Evolutionary conservation across 1,284 basidiomycete species (phyloP), one percentile per base, ranked within the genome.

Genomic region (Trametes sp.): DNA sequence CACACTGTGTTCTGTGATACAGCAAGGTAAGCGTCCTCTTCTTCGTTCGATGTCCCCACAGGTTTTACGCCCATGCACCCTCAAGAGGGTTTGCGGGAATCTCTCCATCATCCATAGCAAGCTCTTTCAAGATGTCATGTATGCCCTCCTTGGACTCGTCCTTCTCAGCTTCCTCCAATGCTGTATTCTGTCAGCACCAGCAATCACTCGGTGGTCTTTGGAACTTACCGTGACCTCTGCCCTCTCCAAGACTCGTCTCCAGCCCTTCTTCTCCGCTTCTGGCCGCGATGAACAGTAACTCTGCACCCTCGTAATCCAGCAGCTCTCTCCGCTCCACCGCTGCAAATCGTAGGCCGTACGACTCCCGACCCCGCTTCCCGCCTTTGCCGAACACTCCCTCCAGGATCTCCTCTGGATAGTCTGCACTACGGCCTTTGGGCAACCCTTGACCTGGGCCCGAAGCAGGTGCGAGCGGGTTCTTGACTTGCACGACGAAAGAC

Each of bases 201-300:
- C 79, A 78, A 26, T 10, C 9, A 33, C 31, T 28, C 16, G 57
- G 23, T 56, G 42, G 11, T 14, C 33, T 53, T 7, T 7, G 28
- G 38, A 6, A 63, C 80, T 69, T 61, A 82, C 84, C 82, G 76
- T 80, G 71, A 16, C 85, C 79, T 69, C 86, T 71, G 46, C 80
- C 81, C 68, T 84, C 83, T 0, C 84, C 85, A 24, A 88, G 70
- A 60, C 81, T 84, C 41, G 74, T 67, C 56, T 84, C 82, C 38
- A 85, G 63, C 0, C 81, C 82, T 41, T 81, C 74, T 45, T 82
- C 79, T 0, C 81, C 83, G 8, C 76, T 79, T 64, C 82, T 79
- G 0, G 84, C 82, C n/a, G 83, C 84, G 62, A 90, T 84, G 58
- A 90, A 76, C 49, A 90, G 70, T 24, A 90, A 59, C 67, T 90